Base-by-base conservation (phyloP, 352 stramenopile genomes). In the Pythium apleroticum region DNA sequence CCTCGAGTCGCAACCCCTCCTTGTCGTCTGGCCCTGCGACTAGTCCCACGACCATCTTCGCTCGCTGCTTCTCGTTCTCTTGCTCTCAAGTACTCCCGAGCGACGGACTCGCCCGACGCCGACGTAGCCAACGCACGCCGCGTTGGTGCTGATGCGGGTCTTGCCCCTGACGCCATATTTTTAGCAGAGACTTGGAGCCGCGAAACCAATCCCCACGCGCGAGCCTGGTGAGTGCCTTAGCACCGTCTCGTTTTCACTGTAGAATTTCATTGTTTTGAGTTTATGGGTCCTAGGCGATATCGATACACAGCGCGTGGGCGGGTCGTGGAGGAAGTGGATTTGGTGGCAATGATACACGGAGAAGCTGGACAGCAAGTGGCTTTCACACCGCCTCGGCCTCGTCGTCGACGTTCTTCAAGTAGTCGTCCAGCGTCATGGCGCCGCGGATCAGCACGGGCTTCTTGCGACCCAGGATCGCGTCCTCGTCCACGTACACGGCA, bases 401-500 rank as follows among this genome's bases (percentile, higher is more conserved):
- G 6, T 89, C 76, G 31, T 91, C 80, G 48, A 90, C 75, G 28
- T 73, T 78, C 70, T 90, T 90, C 48, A 91, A 60, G 60, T 93
- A 91, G 55, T 91, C 78, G 46, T 89, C 76, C 11, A 93, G 71
- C 33, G 74, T 84, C 69, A 87, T 71, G 58, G 80, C 79, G 50
- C 81, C 77, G 28, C 80, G 81, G 68, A 99, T 74, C 30, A 98
- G 76, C 68, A 98, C 94, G 17, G 95, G 93, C 66, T 87, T 89
- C 66, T 96, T 91, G 63, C 86, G 79, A 22, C 91, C 92, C 59
- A 90, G 76, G 43, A 98, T 96, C 2, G 93, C 93, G 30, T 92
- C 79, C 65, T 93, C 89, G 77, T 99, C 94, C 54, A 99, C 84
- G 59, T 97, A 98, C 56, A 98, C 90, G 14, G 93, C 97, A 57